Percentiles rank a stretch among this genome's conserved stretches.
Conservation (phyloP, 345 rosid species). For the Syzygium aromaticum region DNA sequence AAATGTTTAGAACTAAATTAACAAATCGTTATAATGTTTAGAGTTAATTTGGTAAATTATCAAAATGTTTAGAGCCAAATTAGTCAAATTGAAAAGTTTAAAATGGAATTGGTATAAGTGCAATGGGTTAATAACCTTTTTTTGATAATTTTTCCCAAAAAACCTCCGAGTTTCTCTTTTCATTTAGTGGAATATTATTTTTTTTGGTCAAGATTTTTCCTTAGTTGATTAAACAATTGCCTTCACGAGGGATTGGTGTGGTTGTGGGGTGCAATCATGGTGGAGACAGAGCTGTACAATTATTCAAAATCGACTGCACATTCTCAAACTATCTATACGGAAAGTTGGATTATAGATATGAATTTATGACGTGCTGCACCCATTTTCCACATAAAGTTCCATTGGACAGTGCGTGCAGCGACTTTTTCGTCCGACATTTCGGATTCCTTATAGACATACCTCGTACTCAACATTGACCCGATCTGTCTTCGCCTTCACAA, state of each 20-base stretch:
- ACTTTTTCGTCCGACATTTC: neutral
- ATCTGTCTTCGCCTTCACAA: neutral
- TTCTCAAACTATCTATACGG: neutral
- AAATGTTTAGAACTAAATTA: too few species aligned
- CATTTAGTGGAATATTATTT: neutral
- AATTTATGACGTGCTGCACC: neutral
- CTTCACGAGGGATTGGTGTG: neutral
- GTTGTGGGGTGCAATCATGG: neutral
- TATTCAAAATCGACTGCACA: neutral
- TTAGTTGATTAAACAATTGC: neutral
- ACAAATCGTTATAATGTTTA: too few species aligned
- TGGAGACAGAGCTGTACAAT: neutral
- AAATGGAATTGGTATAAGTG: too few species aligned
- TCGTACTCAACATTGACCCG: neutral
- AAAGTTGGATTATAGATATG: neutral
- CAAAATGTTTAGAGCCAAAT: too few species aligned
- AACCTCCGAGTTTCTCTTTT: neutral
- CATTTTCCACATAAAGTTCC: neutral
- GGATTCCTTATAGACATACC: neutral
- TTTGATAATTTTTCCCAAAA: too few species aligned
- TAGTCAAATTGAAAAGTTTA: too few species aligned
- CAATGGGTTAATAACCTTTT: too few species aligned
- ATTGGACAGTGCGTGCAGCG: neutral
- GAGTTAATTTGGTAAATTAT: too few species aligned
- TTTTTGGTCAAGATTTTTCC: too few species aligned